phyloP scores from a whole-genome alignment of 2,329 filamentous ascomycete genomes.

The Fusarium nodosum region DNA sequence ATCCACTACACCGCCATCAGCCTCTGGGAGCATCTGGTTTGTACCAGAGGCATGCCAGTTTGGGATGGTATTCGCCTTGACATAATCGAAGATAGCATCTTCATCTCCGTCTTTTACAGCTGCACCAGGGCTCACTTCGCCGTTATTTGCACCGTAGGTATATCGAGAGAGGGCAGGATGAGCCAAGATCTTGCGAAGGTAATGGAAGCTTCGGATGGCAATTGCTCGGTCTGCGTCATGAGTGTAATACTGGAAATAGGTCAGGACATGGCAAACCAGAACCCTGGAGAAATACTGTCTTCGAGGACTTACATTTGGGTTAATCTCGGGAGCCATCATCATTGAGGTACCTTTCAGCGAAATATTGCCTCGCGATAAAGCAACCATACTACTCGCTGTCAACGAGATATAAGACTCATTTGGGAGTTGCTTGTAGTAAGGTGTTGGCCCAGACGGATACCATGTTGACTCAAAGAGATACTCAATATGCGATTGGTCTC shows the following conservation, averaged over 20 bases:
- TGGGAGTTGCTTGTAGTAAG: conserved; percentile 1
- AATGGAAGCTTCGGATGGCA: conserved; percentile 14
- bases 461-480: conserved; percentile 30
- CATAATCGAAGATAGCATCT: conserved; percentile 20
- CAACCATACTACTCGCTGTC: conserved; percentile 22
- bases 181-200: conserved; percentile 20
- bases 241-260: conserved; percentile 7
- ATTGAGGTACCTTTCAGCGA: conserved; percentile 12
- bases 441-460: conserved; percentile 19
- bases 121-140: conserved; percentile 15
- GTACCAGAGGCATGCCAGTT: conserved; percentile 29
- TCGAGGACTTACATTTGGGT: conserved; percentile 13
- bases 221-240: conserved; percentile 15
- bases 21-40: conserved; percentile 20
- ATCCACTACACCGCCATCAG: conserved; percentile 43
- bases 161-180: conserved; percentile 12
- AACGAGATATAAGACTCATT: conserved; percentile 20
- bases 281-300: too few relatives aligned
- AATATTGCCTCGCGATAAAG: conserved; percentile 11
- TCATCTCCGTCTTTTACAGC: background rate
- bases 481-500: conserved; percentile 19
- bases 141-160: conserved; percentile 3
- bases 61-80: conserved; percentile 13
- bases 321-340: conserved; percentile 17
- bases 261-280: too few relatives aligned